phyloP scores from a whole-genome alignment of 2,329 filamentous ascomycete species.

The Xylariaceae sp. region DNA sequence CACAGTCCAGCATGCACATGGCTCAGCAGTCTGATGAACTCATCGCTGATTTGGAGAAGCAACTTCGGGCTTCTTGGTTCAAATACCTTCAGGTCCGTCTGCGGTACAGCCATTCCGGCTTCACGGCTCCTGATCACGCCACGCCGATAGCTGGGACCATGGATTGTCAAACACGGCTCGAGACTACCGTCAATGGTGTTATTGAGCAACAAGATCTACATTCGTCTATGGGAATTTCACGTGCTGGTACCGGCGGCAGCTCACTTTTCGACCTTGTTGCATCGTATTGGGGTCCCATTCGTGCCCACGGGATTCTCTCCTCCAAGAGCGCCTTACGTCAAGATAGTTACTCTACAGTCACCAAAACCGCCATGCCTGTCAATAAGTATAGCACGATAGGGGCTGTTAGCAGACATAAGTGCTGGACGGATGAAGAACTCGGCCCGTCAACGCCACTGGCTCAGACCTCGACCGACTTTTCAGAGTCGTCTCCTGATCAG shows the following conservation, averaged over 20 bases:
- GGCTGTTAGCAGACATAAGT: conserved; percentile 1
- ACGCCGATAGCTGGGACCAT: conserved; percentile 33
- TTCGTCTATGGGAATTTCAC: conserved; percentile 48
- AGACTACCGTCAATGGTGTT: conserved; percentile 48
- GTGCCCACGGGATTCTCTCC: conserved; percentile 40
- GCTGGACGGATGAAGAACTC: not conserved
- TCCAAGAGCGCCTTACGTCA: conserved; percentile 28
- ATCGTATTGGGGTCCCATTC: conserved; percentile 44
- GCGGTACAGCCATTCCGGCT: conserved; percentile 53
- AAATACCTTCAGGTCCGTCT: conserved; percentile 50
- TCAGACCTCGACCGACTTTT: conserved; percentile 17
- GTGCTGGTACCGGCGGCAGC: conserved; percentile 33
- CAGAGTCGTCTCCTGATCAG: conserved; percentile 14
- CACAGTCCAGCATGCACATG: conserved; percentile 7
- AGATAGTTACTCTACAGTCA: conserved; percentile 7
- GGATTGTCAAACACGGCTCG: conserved; percentile 43
- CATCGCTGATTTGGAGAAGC: conserved; percentile 53
- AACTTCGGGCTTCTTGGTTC: conserved; percentile 45
- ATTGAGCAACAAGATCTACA: conserved; percentile 44
- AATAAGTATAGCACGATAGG: not conserved
- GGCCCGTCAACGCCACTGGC: conserved; percentile 15
- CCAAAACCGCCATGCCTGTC: not conserved
- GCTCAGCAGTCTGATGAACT: conserved; percentile 46
- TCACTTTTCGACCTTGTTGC: conserved; percentile 42
- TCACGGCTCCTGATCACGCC: conserved; percentile 35